Conservation (phyloP, 2,329 filamentous ascomycete species). For the Teratosphaeria nubilosa region DNA sequence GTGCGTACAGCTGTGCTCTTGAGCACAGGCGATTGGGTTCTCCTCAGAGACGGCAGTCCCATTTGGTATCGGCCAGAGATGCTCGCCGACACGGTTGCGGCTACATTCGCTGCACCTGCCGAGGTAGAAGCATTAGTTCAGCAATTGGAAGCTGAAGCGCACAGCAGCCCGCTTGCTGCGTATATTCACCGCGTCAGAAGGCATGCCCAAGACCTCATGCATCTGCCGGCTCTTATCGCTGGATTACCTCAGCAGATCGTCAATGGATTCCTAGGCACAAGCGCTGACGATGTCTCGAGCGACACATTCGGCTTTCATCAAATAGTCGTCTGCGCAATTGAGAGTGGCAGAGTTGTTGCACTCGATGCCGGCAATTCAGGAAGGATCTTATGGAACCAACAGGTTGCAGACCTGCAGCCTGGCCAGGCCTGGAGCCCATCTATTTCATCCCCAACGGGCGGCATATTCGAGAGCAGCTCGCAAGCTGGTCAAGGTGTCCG, state of each 20-base stretch:
- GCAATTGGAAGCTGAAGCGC: slow-evolving; percentile 75
- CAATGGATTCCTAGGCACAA: slow-evolving; percentile 34
- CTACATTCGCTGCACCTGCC: slow-evolving; percentile 59
- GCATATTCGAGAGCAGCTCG: slow-evolving; percentile 12
- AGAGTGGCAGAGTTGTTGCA: slow-evolving; percentile 67
- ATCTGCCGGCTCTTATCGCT: slow-evolving; percentile 64
- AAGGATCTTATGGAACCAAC: slow-evolving; percentile 63
- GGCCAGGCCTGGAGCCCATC: slow-evolving; percentile 44
- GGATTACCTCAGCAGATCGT: slow-evolving; percentile 59
- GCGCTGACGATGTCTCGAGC: slow-evolving; percentile 40
- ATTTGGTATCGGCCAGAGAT: slow-evolving; percentile 78
- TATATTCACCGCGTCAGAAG: slow-evolving; percentile 80
- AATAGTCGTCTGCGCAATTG: slow-evolving; percentile 68
- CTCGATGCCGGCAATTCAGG: slow-evolving; percentile 69
- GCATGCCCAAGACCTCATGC: slow-evolving; percentile 66
- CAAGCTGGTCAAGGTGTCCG: slow-evolving; percentile 44
- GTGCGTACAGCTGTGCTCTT: slow-evolving; percentile 64
- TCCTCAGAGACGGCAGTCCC: slow-evolving; percentile 71
- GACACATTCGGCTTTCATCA: slow-evolving; percentile 87
- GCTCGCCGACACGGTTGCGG: slow-evolving; percentile 67
- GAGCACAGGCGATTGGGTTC: slow-evolving; percentile 62
- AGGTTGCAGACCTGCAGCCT: slow-evolving; percentile 48
- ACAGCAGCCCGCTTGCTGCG: slow-evolving; percentile 68
- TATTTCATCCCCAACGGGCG: slow-evolving; percentile 29
- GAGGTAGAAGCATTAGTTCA: slow-evolving; percentile 64